Percentiles rank a stretch among this genome's conserved stretches.
phyloP scores from a whole-genome alignment of 345 rosid genomes.

The Corymbia maculata region DNA sequence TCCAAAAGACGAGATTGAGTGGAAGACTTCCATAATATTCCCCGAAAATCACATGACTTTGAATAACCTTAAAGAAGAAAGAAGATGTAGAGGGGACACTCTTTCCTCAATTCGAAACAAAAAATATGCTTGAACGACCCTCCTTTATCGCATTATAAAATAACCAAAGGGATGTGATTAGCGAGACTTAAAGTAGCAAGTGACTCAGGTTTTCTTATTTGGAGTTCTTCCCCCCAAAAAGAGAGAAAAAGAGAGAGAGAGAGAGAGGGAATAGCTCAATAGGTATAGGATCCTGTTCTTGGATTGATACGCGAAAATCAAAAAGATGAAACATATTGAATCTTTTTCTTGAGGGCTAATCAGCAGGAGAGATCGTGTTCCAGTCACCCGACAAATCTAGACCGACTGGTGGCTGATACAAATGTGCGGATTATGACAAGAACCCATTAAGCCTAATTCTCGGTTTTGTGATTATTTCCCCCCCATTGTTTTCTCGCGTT shows the following conservation, averaged over 20 bases:
- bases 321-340: slow-evolving; percentile 10
- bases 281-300: background rate
- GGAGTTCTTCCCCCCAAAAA: background rate
- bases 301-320: background rate
- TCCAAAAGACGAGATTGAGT: background rate
- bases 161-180: background rate
- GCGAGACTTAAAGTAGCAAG: background rate
- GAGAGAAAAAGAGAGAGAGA: background rate
- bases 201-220: background rate
- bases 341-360: background rate
- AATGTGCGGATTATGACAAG: background rate
- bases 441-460: background rate
- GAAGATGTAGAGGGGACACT: background rate
- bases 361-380: background rate
- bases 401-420: background rate
- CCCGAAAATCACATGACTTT: background rate
- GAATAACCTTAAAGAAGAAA: background rate
- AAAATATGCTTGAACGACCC: background rate
- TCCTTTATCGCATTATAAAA: background rate
- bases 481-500: background rate
- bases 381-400: background rate
- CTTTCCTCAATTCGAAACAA: background rate
- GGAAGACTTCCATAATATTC: background rate
- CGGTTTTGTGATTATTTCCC: background rate
- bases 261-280: background rate